Evolutionary conservation across 306 rosid genomes (phyloP).

Genomic region (Ammopiptanthus mongolicus): DNA sequence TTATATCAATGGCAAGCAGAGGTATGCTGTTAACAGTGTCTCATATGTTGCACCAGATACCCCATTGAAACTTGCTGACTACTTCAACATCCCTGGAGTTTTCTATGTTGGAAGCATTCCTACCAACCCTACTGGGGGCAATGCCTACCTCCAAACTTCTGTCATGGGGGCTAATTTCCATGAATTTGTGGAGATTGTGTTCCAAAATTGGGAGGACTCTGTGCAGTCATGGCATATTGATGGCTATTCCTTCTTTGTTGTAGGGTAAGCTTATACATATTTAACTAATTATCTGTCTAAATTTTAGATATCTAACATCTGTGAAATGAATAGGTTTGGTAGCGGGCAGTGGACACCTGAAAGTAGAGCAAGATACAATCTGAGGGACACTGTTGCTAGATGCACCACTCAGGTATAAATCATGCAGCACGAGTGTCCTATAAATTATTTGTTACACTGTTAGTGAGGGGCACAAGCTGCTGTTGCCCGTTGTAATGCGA

Average conservation of each 20-base stretch:
- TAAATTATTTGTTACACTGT: too few relatives aligned
- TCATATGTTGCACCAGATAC: constrained; percentile 70
- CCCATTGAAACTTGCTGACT: constrained; percentile 82
- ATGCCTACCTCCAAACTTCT: constrained; percentile 75
- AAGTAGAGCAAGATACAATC: constrained; percentile 75
- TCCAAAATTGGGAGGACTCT: constrained; percentile 85
- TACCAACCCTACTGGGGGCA: constrained; percentile 53
- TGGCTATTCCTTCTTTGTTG: constrained; percentile 84
- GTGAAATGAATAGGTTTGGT: constrained; percentile 61
- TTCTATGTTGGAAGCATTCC: constrained; percentile 76
- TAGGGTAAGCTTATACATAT: constrained; percentile 53
- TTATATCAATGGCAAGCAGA: constrained; percentile 79
- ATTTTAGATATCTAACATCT: neutral
- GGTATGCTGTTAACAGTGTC: constrained; percentile 86
- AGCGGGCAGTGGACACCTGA: constrained; percentile 86
- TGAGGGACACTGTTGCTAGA: constrained; percentile 85
- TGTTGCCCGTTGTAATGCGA: neutral
- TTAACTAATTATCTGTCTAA: neutral
- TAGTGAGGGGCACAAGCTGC: too few relatives aligned
- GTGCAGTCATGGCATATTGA: constrained; percentile 95
- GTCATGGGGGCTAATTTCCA: constrained; percentile 77
- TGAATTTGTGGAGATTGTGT: constrained; percentile 80
- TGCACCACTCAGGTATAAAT: constrained; percentile 60
- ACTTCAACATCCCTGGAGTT: constrained; percentile 78
- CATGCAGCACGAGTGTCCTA: too few relatives aligned